Evolutionary conservation across 257 asterid species (phyloP).

Genomic region (Petrea volubilis): DNA sequence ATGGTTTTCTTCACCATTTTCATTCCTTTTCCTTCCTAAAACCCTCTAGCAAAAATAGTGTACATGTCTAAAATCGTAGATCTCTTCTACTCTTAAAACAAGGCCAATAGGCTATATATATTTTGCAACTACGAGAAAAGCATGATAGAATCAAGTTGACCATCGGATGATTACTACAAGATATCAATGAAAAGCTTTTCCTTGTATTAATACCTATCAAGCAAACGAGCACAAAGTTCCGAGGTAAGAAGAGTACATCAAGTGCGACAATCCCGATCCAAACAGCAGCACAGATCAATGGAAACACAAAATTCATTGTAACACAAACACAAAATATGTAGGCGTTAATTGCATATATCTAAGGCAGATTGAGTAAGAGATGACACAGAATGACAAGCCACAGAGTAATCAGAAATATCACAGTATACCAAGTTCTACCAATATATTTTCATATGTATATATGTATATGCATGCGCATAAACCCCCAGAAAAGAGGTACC

Average conservation of each 20-base stretch:
- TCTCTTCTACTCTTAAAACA: background rate
- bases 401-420: background rate
- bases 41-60: no score
- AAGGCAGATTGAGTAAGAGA: background rate
- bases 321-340: background rate
- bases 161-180: background rate
- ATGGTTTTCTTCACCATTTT: no score
- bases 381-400: no score
- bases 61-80: background rate
- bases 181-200: background rate
- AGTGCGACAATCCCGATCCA: background rate
- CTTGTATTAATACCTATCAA: background rate
- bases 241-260: background rate
- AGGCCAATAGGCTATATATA: no score
- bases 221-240: background rate
- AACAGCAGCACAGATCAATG: no score
- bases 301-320: background rate
- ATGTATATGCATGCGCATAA: background rate
- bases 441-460: no score
- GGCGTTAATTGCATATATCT: background rate
- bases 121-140: background rate
- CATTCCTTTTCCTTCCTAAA: no score
- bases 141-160: slow-evolving; percentile 1
- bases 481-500: background rate
- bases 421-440: no score